Conservation (phyloP, 2,329 filamentous ascomycete genomes). For the Fusarium napiforme region DNA sequence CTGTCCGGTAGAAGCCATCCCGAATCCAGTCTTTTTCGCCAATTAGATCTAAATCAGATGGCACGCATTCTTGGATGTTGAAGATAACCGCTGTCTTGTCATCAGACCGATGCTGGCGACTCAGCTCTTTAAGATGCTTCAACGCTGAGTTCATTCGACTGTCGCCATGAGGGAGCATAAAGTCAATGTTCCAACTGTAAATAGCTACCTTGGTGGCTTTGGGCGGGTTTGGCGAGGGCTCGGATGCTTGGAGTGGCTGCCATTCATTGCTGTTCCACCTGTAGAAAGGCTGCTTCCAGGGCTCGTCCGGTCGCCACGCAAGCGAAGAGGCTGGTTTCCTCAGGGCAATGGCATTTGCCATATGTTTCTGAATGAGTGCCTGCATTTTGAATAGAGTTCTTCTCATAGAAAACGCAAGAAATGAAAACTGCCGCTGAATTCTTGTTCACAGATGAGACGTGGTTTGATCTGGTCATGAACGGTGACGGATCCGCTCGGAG, state of each 20-base stretch:
- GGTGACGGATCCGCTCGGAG: neutral
- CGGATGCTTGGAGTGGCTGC: neutral
- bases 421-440: accelerated
- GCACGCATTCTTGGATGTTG: conserved; percentile 64
- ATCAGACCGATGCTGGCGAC: conserved; percentile 2
- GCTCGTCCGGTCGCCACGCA: neutral
- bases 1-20: conserved; percentile 59
- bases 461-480: no score
- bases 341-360: neutral
- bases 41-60: conserved; percentile 58
- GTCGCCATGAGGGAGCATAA: conserved; percentile 47
- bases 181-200: conserved; percentile 53
- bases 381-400: neutral
- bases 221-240: accelerated
- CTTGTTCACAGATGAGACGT: neutral
- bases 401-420: neutral
- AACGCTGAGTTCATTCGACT: conserved; percentile 49
- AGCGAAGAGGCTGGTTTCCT: neutral
- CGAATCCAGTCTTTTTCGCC: conserved; percentile 58
- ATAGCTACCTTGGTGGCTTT: conserved; percentile 42
- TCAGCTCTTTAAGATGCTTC: conserved; percentile 39
- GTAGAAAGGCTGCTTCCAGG: neutral
- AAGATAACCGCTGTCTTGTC: conserved; percentile 51
- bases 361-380: neutral
- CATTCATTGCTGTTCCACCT: neutral